Percentiles rank a stretch among this genome's conserved stretches.
Evolutionary conservation across 257 asterid genomes (phyloP).

Genomic region (Nicotiana paniculata): DNA sequence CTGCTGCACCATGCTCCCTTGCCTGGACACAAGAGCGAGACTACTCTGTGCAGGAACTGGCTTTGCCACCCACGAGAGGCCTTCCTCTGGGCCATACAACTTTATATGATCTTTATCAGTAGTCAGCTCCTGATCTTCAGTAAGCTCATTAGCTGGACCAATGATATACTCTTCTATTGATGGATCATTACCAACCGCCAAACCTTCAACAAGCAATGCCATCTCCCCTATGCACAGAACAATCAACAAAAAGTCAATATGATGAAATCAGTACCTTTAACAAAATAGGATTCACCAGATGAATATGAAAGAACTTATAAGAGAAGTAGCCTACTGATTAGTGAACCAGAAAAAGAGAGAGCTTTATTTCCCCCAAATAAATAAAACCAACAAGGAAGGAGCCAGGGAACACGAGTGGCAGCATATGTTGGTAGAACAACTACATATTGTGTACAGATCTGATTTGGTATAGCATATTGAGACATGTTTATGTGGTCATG

Average conservation of each 20-base stretch:
- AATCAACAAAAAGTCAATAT: slow-evolving; percentile 1
- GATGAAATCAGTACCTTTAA: not conserved
- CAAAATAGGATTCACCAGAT: not conserved
- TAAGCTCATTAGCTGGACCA: slow-evolving; percentile 48
- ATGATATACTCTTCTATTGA: slow-evolving; percentile 68
- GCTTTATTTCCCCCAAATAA: not conserved
- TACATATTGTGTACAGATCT: not conserved
- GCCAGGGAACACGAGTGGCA: not conserved
- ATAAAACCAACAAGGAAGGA: not conserved
- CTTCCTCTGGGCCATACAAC: slow-evolving; percentile 69
- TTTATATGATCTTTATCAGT: slow-evolving; percentile 38
- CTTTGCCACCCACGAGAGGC: slow-evolving; percentile 65
- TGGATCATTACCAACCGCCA: slow-evolving; percentile 56
- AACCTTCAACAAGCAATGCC: slow-evolving; percentile 75
- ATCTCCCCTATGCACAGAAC: slow-evolving; percentile 48
- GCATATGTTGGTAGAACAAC: not conserved
- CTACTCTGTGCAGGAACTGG: slow-evolving; percentile 62
- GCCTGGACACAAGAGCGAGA: slow-evolving; percentile 50
- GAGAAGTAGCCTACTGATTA: not conserved
- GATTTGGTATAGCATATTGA: not conserved
- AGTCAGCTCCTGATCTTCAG: slow-evolving; percentile 36
- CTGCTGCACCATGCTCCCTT: slow-evolving; percentile 54
- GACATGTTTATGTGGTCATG: slow-evolving; percentile 23
- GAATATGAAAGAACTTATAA: not conserved
- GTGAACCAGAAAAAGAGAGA: not conserved